Evolutionary conservation across 805 yeast species (phyloP).

Genomic region (Wickerhamia fluorescens): DNA sequence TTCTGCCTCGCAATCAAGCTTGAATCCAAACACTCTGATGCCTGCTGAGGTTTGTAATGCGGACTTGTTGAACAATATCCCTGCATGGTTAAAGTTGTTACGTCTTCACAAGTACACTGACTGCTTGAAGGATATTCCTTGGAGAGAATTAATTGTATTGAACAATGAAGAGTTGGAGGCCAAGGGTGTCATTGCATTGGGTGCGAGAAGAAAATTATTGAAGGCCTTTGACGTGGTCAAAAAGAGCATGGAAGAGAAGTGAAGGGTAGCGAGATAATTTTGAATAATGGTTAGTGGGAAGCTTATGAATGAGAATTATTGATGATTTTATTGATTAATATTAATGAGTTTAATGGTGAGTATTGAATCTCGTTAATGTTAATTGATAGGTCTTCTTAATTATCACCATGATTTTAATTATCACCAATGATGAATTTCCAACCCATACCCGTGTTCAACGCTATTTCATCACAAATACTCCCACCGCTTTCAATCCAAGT

Average conservation of each 20-base stretch:
- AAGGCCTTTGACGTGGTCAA: conserved; percentile 86
- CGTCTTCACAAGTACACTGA: conserved; percentile 93
- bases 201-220: conserved; percentile 89
- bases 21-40: conserved; percentile 22
- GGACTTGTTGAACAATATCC: conserved; percentile 64
- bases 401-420: too few relatives aligned
- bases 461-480: too few relatives aligned
- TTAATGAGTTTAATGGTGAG: too few relatives aligned
- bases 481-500: too few relatives aligned
- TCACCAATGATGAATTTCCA: too few relatives aligned
- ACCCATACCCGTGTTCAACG: too few relatives aligned
- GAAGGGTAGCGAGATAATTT: too few relatives aligned
- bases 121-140: conserved; percentile 62
- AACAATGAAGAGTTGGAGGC: conserved; percentile 63
- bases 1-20: neutral
- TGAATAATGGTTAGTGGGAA: too few relatives aligned
- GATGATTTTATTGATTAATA: too few relatives aligned
- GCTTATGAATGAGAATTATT: too few relatives aligned
- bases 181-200: conserved; percentile 87
- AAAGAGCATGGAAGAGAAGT: conserved; percentile 7
- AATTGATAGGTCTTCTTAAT: too few relatives aligned
- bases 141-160: conserved; percentile 73
- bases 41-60: conserved; percentile 34
- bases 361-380: too few relatives aligned
- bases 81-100: conserved; percentile 85